Conservation (phyloP, 352 stramenopile genomes). For the Phytopythium montanum region DNA sequence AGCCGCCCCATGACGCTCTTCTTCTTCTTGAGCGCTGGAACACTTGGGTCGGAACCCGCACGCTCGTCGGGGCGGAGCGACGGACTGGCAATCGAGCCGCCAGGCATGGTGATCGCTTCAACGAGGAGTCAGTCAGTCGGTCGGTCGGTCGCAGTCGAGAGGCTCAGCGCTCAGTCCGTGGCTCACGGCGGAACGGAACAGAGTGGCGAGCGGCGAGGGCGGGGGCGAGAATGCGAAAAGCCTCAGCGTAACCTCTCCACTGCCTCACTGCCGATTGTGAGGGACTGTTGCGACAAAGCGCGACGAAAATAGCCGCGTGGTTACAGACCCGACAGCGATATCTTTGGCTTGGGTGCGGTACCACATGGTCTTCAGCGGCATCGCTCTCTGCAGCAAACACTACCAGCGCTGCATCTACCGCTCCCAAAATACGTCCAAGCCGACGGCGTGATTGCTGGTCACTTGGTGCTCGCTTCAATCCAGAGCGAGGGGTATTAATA, state of each 20-base stretch:
- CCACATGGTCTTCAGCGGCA: too few species aligned
- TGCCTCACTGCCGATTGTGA: too few species aligned
- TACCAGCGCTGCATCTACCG: background rate
- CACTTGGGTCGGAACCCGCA: background rate
- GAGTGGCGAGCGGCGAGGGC: background rate
- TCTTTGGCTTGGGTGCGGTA: background rate
- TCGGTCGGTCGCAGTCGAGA: too few species aligned
- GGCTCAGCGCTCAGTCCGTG: background rate
- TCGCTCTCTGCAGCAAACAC: too few species aligned
- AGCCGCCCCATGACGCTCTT: slow-evolving; percentile 63
- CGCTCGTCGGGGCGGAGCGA: background rate
- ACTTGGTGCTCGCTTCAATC: too few species aligned
- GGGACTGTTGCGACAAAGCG: background rate
- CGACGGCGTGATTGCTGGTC: too few species aligned
- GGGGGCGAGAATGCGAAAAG: background rate
- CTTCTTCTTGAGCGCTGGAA: slow-evolving; percentile 33
- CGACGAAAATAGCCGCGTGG: background rate
- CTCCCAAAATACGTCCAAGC: background rate
- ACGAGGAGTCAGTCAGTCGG: too few species aligned
- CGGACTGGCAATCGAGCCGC: background rate
- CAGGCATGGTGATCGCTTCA: background rate
- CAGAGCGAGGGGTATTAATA: too few species aligned
- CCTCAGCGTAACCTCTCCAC: background rate
- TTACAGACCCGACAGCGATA: background rate
- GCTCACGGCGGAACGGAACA: background rate